phyloP scores from a whole-genome alignment of 2,329 filamentous ascomycete species.

The Aaosphaeria pasadenensis region DNA sequence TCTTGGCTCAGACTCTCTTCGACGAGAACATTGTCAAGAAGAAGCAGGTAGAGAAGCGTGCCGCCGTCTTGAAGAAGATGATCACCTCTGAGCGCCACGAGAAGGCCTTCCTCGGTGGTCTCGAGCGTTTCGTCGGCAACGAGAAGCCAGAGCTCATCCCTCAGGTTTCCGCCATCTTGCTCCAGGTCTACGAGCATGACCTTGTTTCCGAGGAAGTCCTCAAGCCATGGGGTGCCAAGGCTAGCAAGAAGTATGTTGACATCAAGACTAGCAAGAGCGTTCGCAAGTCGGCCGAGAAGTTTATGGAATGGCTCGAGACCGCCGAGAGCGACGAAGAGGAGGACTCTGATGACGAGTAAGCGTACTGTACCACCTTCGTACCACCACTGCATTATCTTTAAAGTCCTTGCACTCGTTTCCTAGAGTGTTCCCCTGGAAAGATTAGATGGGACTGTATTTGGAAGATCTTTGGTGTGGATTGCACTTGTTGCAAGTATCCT shows the following conservation, averaged over 20 bases:
- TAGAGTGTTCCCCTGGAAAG: too few relatives aligned
- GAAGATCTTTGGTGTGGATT: too few relatives aligned
- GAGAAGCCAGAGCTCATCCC: slow-evolving; percentile 76
- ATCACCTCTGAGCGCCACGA: slow-evolving; percentile 89
- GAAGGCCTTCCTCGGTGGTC: slow-evolving; percentile 91
- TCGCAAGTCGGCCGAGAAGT: slow-evolving; percentile 88
- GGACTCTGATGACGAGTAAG: slow-evolving; percentile 14
- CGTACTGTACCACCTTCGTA: neutral
- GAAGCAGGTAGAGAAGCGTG: slow-evolving; percentile 81
- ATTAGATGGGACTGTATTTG: too few relatives aligned
- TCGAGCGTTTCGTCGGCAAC: slow-evolving; percentile 86
- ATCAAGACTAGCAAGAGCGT: slow-evolving; percentile 88
- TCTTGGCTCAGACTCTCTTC: slow-evolving; percentile 91
- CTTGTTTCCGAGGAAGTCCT: slow-evolving; percentile 84
- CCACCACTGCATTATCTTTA: too few relatives aligned
- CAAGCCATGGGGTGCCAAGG: slow-evolving; percentile 88
- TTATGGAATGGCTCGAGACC: slow-evolving; percentile 89
- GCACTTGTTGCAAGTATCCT: too few relatives aligned
- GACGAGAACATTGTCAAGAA: slow-evolving; percentile 85
- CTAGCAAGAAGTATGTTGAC: slow-evolving; percentile 98
- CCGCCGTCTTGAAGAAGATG: slow-evolving; percentile 86
- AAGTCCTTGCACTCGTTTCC: too few relatives aligned
- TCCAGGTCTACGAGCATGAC: slow-evolving; percentile 88
- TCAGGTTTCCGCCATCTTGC: slow-evolving; percentile 79
- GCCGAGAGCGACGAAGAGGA: slow-evolving; percentile 70